A percentile compares a stretch with the other conserved stretches of the same genome.
These are phyloP conservation scores for Deuterostichococcus epilithicus DNA, from an alignment of 139 green algal species.

Conservation along the genomic window DNA sequence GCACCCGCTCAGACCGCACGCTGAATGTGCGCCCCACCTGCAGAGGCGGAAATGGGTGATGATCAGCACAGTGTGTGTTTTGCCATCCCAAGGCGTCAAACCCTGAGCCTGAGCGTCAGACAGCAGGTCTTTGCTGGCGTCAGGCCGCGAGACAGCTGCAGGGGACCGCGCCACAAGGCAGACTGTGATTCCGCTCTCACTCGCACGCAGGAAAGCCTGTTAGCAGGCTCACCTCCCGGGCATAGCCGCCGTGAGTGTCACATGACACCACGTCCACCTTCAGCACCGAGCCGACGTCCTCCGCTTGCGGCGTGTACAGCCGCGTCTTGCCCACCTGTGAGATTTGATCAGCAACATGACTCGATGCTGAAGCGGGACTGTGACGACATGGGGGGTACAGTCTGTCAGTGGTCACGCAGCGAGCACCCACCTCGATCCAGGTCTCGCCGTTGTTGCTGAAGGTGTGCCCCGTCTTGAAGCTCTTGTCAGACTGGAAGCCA, in stretches of 20 bases:
- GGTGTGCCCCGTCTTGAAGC: conserved; percentile 36
- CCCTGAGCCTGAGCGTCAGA: too few species aligned
- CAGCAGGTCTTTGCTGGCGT: too few species aligned
- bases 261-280: conserved; percentile 70
- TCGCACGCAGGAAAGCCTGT: too few species aligned
- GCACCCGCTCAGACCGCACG: conserved; percentile 74
- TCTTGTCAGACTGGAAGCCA: conserved; percentile 21
- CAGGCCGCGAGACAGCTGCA: too few species aligned
- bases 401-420: too few species aligned
- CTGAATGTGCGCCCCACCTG: conserved; percentile 36
- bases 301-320: conserved; percentile 70
- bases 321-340: conserved; percentile 53
- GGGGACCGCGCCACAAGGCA: too few species aligned
- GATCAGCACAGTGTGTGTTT: background rate
- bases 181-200: too few species aligned
- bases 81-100: too few species aligned
- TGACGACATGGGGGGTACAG: too few species aligned
- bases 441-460: conserved; percentile 62
- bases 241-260: conserved; percentile 20
- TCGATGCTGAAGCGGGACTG: background rate
- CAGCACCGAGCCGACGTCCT: conserved; percentile 87
- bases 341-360: background rate
- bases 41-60: background rate
- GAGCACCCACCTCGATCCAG: conserved; percentile 71
- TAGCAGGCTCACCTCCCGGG: background rate